Percentiles rank a stretch among this genome's conserved stretches.
These are phyloP conservation scores for Pichia rugopelliculosa DNA, from an alignment of 805 yeast species.

Conservation along the genomic window DNA sequence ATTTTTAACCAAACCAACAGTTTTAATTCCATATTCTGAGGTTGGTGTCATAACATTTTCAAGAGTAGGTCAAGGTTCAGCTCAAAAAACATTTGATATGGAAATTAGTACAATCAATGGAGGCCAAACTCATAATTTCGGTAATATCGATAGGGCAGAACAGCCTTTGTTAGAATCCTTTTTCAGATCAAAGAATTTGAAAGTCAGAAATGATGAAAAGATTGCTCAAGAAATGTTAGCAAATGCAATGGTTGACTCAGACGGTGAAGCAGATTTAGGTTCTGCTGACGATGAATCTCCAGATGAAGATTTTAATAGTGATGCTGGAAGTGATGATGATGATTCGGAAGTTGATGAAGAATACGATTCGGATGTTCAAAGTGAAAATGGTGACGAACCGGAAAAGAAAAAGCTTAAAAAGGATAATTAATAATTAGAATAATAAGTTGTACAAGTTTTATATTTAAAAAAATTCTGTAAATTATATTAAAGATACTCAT, in stretches of 20 bases:
- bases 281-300: constrained; percentile 79
- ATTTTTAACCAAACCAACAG: constrained; percentile 90
- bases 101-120: constrained; percentile 66
- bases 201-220: constrained; percentile 82
- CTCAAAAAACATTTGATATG: constrained; percentile 88
- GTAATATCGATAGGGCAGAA: constrained; percentile 84
- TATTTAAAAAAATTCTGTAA: neutral
- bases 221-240: constrained; percentile 78
- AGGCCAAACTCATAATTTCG: constrained; percentile 69
- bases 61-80: constrained; percentile 75
- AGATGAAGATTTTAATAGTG: constrained; percentile 79
- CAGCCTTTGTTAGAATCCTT: constrained; percentile 71
- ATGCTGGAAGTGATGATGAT: constrained; percentile 16
- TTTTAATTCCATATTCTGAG: constrained; percentile 82
- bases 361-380: constrained; percentile 41
- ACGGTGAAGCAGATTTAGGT: constrained; percentile 52
- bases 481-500: neutral
- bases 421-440: neutral
- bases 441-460: neutral
- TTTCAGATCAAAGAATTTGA: constrained; percentile 68
- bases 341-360: constrained; percentile 71
- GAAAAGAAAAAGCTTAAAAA: constrained; percentile 15
- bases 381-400: constrained; percentile 22
- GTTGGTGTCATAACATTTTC: constrained; percentile 72
- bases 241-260: constrained; percentile 58